Percentiles rank a stretch among this genome's conserved stretches.
Conservation (phyloP, 192 early-diverging fungal species). For the Funneliformis mosseae region DNA sequence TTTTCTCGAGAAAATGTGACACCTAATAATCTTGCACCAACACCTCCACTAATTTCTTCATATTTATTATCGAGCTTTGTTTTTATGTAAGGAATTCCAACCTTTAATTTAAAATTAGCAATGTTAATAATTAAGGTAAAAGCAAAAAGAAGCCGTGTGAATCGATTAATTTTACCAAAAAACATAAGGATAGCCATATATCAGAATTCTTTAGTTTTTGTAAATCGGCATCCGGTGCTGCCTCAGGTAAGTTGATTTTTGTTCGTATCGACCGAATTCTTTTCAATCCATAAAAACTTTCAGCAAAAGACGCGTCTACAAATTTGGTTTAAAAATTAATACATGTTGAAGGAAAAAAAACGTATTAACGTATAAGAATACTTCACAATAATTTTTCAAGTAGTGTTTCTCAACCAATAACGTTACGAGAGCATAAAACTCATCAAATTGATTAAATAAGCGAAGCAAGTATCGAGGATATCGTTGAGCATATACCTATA, state of each 20-base stretch:
- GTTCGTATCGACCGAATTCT: slow-evolving; percentile 51
- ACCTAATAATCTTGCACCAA: slow-evolving; percentile 68
- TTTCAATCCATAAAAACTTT: slow-evolving; percentile 91
- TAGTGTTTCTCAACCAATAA: slow-evolving; percentile 82
- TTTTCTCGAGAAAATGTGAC: slow-evolving; percentile 43
- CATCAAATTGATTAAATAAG: slow-evolving; percentile 80
- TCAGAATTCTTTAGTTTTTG: slow-evolving; percentile 53
- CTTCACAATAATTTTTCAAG: slow-evolving; percentile 73
- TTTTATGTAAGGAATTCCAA: slow-evolving; percentile 78
- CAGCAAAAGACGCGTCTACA: slow-evolving; percentile 79
- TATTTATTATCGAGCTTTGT: slow-evolving; percentile 73
- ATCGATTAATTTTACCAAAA: slow-evolving; percentile 52
- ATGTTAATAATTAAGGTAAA: not conserved
- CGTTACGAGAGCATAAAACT: slow-evolving; percentile 80
- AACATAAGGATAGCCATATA: slow-evolving; percentile 63
- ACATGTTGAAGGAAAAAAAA: not conserved
- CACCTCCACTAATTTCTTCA: slow-evolving; percentile 64
- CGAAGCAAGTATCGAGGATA: slow-evolving; percentile 82
- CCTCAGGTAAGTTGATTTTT: slow-evolving; percentile 24
- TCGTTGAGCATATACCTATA: slow-evolving; percentile 80
- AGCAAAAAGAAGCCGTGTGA: not conserved
- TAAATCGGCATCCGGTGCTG: slow-evolving; percentile 36
- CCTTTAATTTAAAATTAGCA: slow-evolving; percentile 36
- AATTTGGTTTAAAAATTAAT: slow-evolving; percentile 23
- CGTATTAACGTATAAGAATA: not conserved